Conservation (phyloP, 139 green algal species). For the Edaphochlamys debaryana region DNA sequence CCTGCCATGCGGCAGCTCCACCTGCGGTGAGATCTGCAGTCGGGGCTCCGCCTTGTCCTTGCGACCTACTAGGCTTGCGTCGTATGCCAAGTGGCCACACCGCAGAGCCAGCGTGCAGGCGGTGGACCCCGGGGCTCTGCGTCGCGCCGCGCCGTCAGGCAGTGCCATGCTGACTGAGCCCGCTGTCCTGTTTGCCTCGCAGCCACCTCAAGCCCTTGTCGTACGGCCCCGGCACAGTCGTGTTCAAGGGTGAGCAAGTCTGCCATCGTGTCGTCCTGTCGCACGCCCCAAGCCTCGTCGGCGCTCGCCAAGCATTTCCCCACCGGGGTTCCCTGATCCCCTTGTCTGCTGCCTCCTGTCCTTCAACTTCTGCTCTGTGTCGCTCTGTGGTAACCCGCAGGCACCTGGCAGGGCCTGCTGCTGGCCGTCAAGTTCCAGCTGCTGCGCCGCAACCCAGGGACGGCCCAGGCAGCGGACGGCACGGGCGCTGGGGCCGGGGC, state of each 20-base stretch:
- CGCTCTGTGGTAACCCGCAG: too few relatives aligned
- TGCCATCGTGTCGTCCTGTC: not conserved
- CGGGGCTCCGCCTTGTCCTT: too few relatives aligned
- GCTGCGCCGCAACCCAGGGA: not conserved
- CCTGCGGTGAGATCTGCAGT: not conserved
- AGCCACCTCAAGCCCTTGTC: not conserved
- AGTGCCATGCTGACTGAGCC: not conserved
- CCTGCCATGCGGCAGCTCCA: constrained; percentile 20
- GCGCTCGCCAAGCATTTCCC: not conserved
- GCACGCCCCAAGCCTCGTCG: not conserved
- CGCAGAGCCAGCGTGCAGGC: not conserved
- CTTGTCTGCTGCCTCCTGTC: not conserved
- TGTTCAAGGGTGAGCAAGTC: not conserved
- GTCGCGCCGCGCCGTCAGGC: not conserved
- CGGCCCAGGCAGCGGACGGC: not conserved
- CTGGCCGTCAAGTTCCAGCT: constrained; percentile 9
- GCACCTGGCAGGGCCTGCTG: constrained; percentile 6
- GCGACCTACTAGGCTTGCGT: too few relatives aligned
- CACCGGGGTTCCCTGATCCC: not conserved
- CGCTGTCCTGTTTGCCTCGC: too few relatives aligned
- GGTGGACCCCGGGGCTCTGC: not conserved
- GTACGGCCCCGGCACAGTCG: not conserved
- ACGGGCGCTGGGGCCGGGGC: too few relatives aligned
- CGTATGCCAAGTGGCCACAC: too few relatives aligned
- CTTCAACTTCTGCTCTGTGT: not conserved